A percentile compares a stretch with the other conserved stretches of the same genome.
Evolutionary conservation across 2,329 filamentous ascomycete species (phyloP).

Genomic region (Calonectria pteridis): DNA sequence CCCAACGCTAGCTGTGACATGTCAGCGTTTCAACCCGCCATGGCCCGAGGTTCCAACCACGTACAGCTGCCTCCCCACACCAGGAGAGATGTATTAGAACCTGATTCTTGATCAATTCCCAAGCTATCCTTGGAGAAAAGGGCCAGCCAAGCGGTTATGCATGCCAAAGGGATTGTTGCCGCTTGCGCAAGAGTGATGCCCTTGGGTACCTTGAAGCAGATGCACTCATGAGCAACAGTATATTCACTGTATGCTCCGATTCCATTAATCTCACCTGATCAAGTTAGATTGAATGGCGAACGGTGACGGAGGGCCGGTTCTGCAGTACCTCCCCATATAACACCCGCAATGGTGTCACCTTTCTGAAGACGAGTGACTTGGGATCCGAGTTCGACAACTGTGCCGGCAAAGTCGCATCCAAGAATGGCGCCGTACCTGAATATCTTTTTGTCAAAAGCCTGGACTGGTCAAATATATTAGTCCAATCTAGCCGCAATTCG

Average conservation of each 20-base stretch:
- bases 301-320: neutral
- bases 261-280: slow-evolving; percentile 42
- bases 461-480: slow-evolving; percentile 38
- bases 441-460: slow-evolving; percentile 50
- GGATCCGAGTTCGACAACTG: slow-evolving; percentile 48
- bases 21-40: neutral
- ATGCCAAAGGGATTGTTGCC: slow-evolving; percentile 55
- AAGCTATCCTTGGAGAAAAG: slow-evolving; percentile 54
- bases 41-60: slow-evolving; percentile 10
- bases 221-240: slow-evolving; percentile 54
- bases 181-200: slow-evolving; percentile 47
- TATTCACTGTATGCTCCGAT: slow-evolving; percentile 56
- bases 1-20: slow-evolving; percentile 52
- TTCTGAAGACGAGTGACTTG: slow-evolving; percentile 32
- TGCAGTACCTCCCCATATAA: slow-evolving; percentile 47
- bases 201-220: slow-evolving; percentile 54
- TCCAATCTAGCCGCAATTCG: neutral
- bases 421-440: slow-evolving; percentile 54
- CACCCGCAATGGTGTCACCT: slow-evolving; percentile 40
- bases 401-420: slow-evolving; percentile 54
- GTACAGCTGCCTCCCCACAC: slow-evolving; percentile 60
- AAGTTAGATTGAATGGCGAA: neutral
- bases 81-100: slow-evolving; percentile 44
- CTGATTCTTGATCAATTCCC: slow-evolving; percentile 42
- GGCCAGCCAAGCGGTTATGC: slow-evolving; percentile 53